Conservation (phyloP, 805 yeast genomes). For the Wickerhamomyces chaumierensis region DNA sequence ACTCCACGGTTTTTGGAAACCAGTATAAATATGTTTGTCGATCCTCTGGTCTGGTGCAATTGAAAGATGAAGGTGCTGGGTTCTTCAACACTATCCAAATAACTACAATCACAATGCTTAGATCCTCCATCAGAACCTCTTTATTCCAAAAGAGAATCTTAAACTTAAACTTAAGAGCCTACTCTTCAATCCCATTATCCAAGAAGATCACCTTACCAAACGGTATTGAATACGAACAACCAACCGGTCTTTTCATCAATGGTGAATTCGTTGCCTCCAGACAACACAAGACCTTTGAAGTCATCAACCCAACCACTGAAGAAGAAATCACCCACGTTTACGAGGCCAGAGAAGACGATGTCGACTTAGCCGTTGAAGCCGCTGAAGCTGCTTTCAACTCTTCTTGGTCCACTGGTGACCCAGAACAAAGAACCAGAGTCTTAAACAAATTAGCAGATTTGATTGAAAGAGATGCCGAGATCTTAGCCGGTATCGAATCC, state of each 20-base stretch:
- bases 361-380: conserved; percentile 71
- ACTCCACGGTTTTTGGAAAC: too few species aligned
- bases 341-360: conserved; percentile 70
- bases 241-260: conserved; percentile 70
- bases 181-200: conserved; percentile 25
- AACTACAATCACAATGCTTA: too few species aligned
- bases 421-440: conserved; percentile 49
- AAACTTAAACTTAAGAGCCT: conserved; percentile 1
- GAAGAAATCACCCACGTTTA: conserved; percentile 57
- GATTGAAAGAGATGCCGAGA: conserved; percentile 60
- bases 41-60: too few species aligned
- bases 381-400: conserved; percentile 66
- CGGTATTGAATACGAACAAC: conserved; percentile 61
- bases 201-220: conserved; percentile 53
- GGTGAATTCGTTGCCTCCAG: conserved; percentile 56
- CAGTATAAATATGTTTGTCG: too few species aligned
- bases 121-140: too few species aligned
- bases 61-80: too few species aligned
- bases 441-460: conserved; percentile 67
- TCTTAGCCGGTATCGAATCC: conserved; percentile 71
- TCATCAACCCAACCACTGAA: conserved; percentile 59
- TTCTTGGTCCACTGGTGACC: conserved; percentile 64
- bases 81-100: too few species aligned
- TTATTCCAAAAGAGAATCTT: too few species aligned
- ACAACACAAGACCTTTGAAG: conserved; percentile 49